A percentile compares a stretch with the other conserved stretches of the same genome.
Conservation (phyloP, 2,329 filamentous ascomycete species). For the Scytalidium sp. region DNA sequence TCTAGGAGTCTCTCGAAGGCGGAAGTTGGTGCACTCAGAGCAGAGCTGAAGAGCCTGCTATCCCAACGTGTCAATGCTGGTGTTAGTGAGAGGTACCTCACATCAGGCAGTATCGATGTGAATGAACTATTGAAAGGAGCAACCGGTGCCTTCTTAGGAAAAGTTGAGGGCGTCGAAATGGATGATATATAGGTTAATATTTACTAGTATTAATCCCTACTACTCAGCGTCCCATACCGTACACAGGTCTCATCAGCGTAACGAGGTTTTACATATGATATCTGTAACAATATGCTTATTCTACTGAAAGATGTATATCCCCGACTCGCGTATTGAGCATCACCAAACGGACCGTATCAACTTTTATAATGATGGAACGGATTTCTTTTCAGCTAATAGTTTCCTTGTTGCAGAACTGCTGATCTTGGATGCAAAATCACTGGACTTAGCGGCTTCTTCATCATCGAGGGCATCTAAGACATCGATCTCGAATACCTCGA, state of each 20-base stretch:
- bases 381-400: conserved; percentile 34
- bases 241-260: too few relatives aligned
- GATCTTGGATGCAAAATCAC: conserved; percentile 77
- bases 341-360: too few relatives aligned
- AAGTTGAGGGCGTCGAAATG: conserved; percentile 29
- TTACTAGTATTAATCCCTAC: too few relatives aligned
- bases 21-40: conserved; percentile 67
- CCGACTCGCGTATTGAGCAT: too few relatives aligned
- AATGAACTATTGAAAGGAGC: conserved; percentile 64
- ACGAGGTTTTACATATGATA: too few relatives aligned
- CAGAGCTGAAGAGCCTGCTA: conserved; percentile 70
- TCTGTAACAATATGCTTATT: too few relatives aligned
- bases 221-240: too few relatives aligned
- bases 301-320: too few relatives aligned
- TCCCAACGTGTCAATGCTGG: conserved; percentile 77
- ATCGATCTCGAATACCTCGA: conserved; percentile 86
- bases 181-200: conserved; percentile 16
- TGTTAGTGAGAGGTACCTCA: conserved; percentile 83
- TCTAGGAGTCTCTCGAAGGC: conserved; percentile 66
- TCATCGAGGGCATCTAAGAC: conserved; percentile 68
- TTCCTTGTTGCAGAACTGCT: conserved; percentile 84
- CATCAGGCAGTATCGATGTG: conserved; percentile 80
- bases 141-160: conserved; percentile 46
- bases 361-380: too few relatives aligned
- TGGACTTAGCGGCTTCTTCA: conserved; percentile 38